Evolutionary conservation across 495 filamentous ascomycete species (phyloP), one percentile per base, ranked within the genome.

Genomic region (Hypoxylon lienhwacheense): DNA sequence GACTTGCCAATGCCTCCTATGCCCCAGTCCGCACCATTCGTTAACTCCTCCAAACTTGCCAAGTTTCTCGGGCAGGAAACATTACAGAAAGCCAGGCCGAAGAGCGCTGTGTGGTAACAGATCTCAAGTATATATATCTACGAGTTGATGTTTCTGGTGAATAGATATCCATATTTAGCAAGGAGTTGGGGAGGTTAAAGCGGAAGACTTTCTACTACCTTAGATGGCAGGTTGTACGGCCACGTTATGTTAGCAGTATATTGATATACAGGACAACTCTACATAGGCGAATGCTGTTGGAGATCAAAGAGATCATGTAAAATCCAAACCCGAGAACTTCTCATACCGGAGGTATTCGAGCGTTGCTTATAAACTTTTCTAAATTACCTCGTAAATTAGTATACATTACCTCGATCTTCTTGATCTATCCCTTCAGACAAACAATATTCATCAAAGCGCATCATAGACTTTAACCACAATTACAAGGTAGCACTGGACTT

Each of bases 41-140:
- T 21, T 19, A 12, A 24, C 5, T 19, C 26, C 21, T 19, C 34
- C 17, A 46, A 24, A n/a, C 29, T 46, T 31, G 43, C 43, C n/a
- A 34, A 15, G 28, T 31, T 16, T 5, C 20, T 46, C 26, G 43
- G 43, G 10, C 43, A 46, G 16, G 43, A 46, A 29, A 29, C 43
- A 12, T 12, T 46, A 4, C 11, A 8, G 6, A 46, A 46, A 5
- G 43, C 24, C 15, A 46, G 43, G 19, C 43, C 43, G 10, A 46
- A 46, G 29, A 46, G 43, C 22, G 43, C 43, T 24, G 29, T 46
- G 5, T 46, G 43, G 43, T 46, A 46, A 29, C 10, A 10, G 75
- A 15, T 76, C 76, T 75, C 71, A 1, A 89, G 90, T 42, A 79
- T 76, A 47, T 91, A 77, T 76, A 12, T 7, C 12, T 16, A 26